Evolutionary conservation across 805 yeast species (phyloP), one percentile per base, ranked within the genome.

Genomic region (Ogataea ganodermae): DNA sequence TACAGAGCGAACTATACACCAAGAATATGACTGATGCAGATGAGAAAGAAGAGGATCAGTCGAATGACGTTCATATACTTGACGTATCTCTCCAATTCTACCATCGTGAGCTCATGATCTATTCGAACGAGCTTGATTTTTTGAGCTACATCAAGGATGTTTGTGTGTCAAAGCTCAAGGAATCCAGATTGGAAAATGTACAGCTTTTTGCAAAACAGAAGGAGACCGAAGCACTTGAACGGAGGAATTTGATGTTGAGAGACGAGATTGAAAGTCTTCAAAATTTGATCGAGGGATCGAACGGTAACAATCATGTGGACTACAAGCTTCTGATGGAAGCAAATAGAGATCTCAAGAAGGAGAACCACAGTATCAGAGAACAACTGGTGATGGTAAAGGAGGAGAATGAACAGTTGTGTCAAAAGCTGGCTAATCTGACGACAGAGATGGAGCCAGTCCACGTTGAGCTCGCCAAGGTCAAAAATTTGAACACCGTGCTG

Each of bases 61-160:
- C 20, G 6, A 16, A 14, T 12, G 14, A 16, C 23, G 17, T 10
- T 2, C 32, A 9, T 36, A 54, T 26, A n/a, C 13, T 32, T 14
- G 37, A 21, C 3, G 45, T 28, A 3, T 35, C 52, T 5, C 30
- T 58, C 12, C 76, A 75, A 31, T 80, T 73, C 53, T 81, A 77
- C 49, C 78, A 78, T 45, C 68, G 88, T 46, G 88, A 84, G 56
- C 65, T 83, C 13, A 60, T 83, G 45, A 67, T 83, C 30, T 56
- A 73, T 48, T 74, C 74, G 43, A 84, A 84, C 60, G 89, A 84
- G 58, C 66, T 81, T 31, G 84, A 81, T 41, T 84, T 84, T 55
- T 69, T 79, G 3, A 71, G 74, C 41, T 82, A 78, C 60, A 58
- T 80, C 55, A 78, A 76, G 41, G 70, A 75, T 42, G 68, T 79